phyloP scores from a whole-genome alignment of 345 rosid genomes.

The Trapa incisa region DNA sequence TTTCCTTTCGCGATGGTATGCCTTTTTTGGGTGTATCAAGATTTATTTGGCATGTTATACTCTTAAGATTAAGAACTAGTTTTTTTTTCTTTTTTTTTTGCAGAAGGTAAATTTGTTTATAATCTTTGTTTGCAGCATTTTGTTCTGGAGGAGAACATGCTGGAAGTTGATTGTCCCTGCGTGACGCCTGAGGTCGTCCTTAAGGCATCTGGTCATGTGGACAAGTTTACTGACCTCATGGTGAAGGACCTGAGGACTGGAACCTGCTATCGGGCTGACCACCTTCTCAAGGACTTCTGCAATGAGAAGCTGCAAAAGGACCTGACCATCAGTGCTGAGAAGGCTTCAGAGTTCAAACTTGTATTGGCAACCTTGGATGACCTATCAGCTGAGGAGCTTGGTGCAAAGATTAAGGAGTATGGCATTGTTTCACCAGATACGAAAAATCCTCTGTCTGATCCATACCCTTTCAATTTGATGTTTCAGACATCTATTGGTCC shows the following conservation, averaged over 20 bases:
- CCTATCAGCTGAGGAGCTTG: slow-evolving; percentile 57
- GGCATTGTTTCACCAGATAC: slow-evolving; percentile 80
- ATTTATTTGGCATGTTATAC: not conserved
- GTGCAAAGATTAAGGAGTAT: slow-evolving; percentile 71
- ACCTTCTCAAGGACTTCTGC: slow-evolving; percentile 79
- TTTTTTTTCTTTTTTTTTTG: not conserved
- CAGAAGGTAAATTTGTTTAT: not conserved
- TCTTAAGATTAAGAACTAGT: too few species aligned
- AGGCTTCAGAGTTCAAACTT: slow-evolving; percentile 73
- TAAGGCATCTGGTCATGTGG: slow-evolving; percentile 96
- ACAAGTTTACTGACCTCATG: slow-evolving; percentile 96
- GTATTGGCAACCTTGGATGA: slow-evolving; percentile 80
- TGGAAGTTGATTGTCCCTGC: slow-evolving; percentile 89
- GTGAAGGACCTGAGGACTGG: slow-evolving; percentile 87
- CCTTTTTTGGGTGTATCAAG: not conserved
- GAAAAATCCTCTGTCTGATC: slow-evolving; percentile 68
- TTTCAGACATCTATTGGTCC: slow-evolving; percentile 97
- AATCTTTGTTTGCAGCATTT: slow-evolving; percentile 51
- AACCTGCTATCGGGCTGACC: slow-evolving; percentile 79
- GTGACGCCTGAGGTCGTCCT: slow-evolving; percentile 91
- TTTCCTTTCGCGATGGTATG: not conserved
- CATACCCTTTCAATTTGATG: slow-evolving; percentile 89
- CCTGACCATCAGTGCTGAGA: slow-evolving; percentile 44
- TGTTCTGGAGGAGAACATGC: slow-evolving; percentile 83
- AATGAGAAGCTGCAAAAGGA: slow-evolving; percentile 83